These are phyloP conservation scores for Zhuliangozyma blackwelliae DNA, from an alignment of 1,139 yeast genomes.

Conservation along the genomic window DNA sequence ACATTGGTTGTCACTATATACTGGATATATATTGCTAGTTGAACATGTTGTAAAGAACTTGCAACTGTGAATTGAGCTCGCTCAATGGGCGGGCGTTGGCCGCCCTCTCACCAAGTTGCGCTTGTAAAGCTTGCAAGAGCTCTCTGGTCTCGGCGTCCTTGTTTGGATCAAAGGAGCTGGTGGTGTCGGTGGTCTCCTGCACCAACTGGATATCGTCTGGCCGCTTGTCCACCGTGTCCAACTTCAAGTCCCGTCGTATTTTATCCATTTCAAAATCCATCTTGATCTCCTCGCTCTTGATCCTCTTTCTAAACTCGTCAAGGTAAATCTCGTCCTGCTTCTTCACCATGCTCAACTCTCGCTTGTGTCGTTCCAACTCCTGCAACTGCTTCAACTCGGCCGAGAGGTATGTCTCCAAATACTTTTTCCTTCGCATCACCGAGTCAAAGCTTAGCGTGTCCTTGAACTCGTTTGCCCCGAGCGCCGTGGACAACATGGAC, in stretches of 20 bases:
- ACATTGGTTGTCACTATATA: constrained; percentile 23
- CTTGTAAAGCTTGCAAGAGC: constrained; percentile 16
- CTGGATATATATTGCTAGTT: constrained; percentile 28
- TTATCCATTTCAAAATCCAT: constrained; percentile 9
- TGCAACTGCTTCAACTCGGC: constrained; percentile 39
- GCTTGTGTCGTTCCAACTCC: constrained; percentile 27
- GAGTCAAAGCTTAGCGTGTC: constrained; percentile 32
- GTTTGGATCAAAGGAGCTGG: constrained; percentile 20
- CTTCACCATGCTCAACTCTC: constrained; percentile 19
- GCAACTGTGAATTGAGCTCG: constrained; percentile 24
- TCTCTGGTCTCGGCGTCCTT: constrained; percentile 20
- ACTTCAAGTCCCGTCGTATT: constrained; percentile 7
- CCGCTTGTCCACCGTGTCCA: constrained; percentile 5
- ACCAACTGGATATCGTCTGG: constrained; percentile 2
- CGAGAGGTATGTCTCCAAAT: constrained; percentile 37
- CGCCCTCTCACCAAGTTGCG: constrained; percentile 12
- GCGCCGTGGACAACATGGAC: constrained; percentile 15
- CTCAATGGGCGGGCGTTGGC: constrained; percentile 10
- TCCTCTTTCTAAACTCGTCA: constrained; percentile 21
- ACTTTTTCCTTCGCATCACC: constrained; percentile 24
- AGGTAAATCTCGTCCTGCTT: constrained; percentile 33
- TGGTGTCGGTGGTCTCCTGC: no score
- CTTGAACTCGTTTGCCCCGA: constrained; percentile 15
- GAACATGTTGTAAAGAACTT: constrained; percentile 21
- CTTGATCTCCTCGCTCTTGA: constrained; percentile 9